These are phyloP conservation scores for Tephrocybe rancida DNA, from an alignment of 768 basidiomycete genomes.

Conservation along the genomic window DNA sequence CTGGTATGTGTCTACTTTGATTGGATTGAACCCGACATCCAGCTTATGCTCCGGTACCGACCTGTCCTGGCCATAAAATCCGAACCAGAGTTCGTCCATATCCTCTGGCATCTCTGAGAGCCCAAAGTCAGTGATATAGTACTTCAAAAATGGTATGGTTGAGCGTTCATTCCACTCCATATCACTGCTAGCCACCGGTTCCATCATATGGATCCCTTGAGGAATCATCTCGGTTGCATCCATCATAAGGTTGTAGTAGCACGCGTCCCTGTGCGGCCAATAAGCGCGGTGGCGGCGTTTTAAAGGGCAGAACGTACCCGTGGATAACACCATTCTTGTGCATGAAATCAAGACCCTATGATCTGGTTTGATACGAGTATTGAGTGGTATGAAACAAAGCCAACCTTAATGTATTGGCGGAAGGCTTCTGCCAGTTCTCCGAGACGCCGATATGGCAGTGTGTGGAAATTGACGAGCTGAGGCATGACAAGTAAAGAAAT, in stretches of 20 bases:
- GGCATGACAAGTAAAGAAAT: constrained; percentile 17
- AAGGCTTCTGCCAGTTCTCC: constrained; percentile 16
- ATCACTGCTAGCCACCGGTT: not conserved
- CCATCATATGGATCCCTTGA: not conserved
- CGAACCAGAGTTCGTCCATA: not conserved
- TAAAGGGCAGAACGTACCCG: constrained; percentile 1
- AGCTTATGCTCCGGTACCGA: not conserved
- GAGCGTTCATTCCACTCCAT: not conserved
- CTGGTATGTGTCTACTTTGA: not conserved
- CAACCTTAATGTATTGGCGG: constrained; percentile 17
- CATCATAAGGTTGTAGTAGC: not conserved
- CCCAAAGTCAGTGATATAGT: not conserved
- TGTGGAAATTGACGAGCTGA: constrained; percentile 6
- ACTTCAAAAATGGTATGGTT: not conserved
- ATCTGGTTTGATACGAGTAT: not conserved
- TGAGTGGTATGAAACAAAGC: not conserved
- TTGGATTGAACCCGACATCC: not conserved
- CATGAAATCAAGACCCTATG: constrained; percentile 15
- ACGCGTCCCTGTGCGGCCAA: not conserved
- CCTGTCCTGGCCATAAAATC: not conserved
- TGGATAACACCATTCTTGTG: constrained; percentile 12
- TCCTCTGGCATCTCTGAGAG: not conserved
- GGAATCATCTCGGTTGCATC: not conserved
- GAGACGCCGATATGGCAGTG: constrained; percentile 10
- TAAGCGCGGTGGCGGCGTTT: too few relatives aligned